Evolutionary conservation across 1,139 yeast species (phyloP), one percentile per base, ranked within the genome.

Genomic region (Saccharomyces hybrid): DNA sequence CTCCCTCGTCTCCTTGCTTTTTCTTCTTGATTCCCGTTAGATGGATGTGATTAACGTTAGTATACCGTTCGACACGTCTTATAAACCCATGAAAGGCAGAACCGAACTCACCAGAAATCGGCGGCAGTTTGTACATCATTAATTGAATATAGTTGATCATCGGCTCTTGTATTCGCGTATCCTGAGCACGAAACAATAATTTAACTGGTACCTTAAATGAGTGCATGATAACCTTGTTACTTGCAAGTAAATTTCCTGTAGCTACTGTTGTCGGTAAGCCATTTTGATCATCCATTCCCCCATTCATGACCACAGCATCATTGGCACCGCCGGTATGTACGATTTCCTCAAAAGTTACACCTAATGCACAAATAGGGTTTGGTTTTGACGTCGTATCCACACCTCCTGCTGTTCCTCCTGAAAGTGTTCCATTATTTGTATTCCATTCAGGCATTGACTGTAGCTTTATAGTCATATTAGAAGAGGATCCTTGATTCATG

Each of bases 151-250:
- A 59, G 42, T 62, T 61, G 21, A 69, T 59, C 60, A 60, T 58
- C 1, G 72, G 72, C 51, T 69, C 71, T 34, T 58, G 58, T n/a
- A 69, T 64, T 38, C 60, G 55, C 7, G 57, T 59, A 54, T 68
- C 71, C 53, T 69, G 71, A 1, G 60, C 58, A 28, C 59, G 60
- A 48, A 58, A 64, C 34, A 69, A 54, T n/a, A 68, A 52, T 51
- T 61, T 61, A 5, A 68, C 69, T 0, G 71, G 71, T 4, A 69
- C 61, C 51, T 64, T 64, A 52, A 65, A 66, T 2, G 68, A 61
- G 58, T 69, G 71, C 27, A 62, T 55, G 2, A 69, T 63, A 1
- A 60, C 56, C 53, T 65, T 68, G 42, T 56, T 62, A 44, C 51
- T 60, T 14, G 57, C 56, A n/a, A 34, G 54, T 24, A 44, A 49